These are phyloP conservation scores for Xylaria sp. DNA, from an alignment of 2,329 filamentous ascomycete genomes.

Conservation along the genomic window DNA sequence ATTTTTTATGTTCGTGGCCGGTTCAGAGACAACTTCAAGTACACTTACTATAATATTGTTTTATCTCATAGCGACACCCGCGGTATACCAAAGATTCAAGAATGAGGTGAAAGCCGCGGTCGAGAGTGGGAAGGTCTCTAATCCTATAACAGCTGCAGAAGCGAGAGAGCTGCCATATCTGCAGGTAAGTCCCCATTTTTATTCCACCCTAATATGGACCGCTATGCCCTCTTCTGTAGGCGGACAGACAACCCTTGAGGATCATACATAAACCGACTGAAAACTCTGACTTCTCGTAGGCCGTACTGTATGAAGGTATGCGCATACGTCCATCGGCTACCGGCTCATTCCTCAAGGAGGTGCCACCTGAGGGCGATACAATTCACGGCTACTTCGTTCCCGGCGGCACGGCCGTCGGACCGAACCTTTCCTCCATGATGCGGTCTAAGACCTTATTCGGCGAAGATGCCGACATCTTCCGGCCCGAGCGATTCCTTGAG, in stretches of 20 bases:
- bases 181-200: constrained; percentile 17
- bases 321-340: constrained; percentile 51
- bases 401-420: constrained; percentile 51
- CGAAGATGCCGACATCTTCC: constrained; percentile 53
- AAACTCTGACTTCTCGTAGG: constrained; percentile 37
- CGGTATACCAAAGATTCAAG: constrained; percentile 56
- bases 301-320: constrained; percentile 53
- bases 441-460: constrained; percentile 50
- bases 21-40: constrained; percentile 63
- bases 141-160: constrained; percentile 46
- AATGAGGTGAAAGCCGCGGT: constrained; percentile 55
- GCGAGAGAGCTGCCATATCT: constrained; percentile 50
- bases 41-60: constrained; percentile 59
- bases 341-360: constrained; percentile 42
- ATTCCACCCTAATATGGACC: no score
- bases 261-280: not conserved
- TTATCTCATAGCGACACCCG: constrained; percentile 58
- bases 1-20: constrained; percentile 45
- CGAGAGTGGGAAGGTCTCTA: constrained; percentile 48
- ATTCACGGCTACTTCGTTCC: constrained; percentile 51
- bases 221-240: no score
- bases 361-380: constrained; percentile 47
- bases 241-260: not conserved
- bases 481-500: constrained; percentile 58
- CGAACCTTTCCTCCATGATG: constrained; percentile 51